Evolutionary conservation across 148 eudicot species (phyloP), one percentile per base, ranked within the genome.

Genomic region (Rhododendron williamsianum): DNA sequence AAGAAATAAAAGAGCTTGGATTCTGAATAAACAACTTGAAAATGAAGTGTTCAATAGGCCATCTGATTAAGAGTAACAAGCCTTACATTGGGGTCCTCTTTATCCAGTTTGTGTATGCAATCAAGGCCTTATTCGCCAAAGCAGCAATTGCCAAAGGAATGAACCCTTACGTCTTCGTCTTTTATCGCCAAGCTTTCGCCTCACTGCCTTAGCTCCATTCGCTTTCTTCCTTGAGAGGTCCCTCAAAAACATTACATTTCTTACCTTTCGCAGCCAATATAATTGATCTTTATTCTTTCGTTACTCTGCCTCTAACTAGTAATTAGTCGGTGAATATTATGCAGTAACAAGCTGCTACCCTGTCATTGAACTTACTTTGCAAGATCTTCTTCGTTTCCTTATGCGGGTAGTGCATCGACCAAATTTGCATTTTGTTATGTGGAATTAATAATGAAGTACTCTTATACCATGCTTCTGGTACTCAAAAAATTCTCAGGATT

Each of bases 181-280:
- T 67, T 11, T 89, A 89, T 80, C 89, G 86, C 45, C 91, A 87
- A 69, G 89, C 84, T 7, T 78, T 89, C 9, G 91, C 89, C 72
- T 72, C 91, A 2, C 3, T 87, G 15, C 63, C 84, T 65, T 88
- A 16, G 89, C 89, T 79, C 91, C 90, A 23, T 87, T 90, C 30
- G 89, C 93, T 35, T 88, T 49, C 78, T 91, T 87, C 81, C 48
- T 91, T 33, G 89, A 88, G 43, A 91, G 90, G 89, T 88, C 6
- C 25, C 35, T n/a, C 80, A 3, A 76, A 76, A n/a, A 2, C 3
- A 3, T 7, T 41, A 45, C 2, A 0, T 45, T 80, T 33, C 30
- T 79, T 6, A 58, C 25, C 65, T 58, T 58, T 58, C 0, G 65
- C 65, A 58, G 25, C 65, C 65, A 58, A 58, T 58, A 58, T 58